Evolutionary conservation across 2,329 filamentous ascomycete genomes (phyloP).

Genomic region (Alternaria triticina): DNA sequence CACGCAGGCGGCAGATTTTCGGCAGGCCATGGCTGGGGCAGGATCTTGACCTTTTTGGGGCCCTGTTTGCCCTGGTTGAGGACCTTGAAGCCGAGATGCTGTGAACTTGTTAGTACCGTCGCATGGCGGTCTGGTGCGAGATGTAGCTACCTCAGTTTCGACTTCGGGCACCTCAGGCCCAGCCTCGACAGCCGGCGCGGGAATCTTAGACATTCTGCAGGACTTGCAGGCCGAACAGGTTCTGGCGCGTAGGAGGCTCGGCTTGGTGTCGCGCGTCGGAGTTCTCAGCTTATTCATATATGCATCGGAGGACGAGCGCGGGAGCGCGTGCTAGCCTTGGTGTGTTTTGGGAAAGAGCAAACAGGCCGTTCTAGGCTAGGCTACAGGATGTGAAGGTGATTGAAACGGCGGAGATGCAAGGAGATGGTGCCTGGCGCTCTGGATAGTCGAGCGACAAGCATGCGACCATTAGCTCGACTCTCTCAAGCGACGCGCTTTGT

Average conservation of each 20-base stretch:
- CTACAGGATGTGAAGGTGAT: slow-evolving; percentile 24
- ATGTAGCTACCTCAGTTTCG: slow-evolving; percentile 72
- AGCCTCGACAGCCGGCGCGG: slow-evolving; percentile 53
- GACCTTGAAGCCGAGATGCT: slow-evolving; percentile 80
- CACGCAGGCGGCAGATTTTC: slow-evolving; percentile 74
- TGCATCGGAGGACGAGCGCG: slow-evolving; percentile 36
- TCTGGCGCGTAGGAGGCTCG: slow-evolving; percentile 35
- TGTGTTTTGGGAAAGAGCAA: slow-evolving; percentile 10
- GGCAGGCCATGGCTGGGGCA: slow-evolving; percentile 78
- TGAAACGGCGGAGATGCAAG: slow-evolving; percentile 19
- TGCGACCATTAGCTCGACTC: slow-evolving; percentile 14
- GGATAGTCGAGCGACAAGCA: slow-evolving; percentile 27
- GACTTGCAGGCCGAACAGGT: slow-evolving; percentile 72
- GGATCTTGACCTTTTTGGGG: slow-evolving; percentile 79
- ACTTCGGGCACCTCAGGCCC: slow-evolving; percentile 78
- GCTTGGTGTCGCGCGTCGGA: slow-evolving; percentile 35
- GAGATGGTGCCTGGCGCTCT: slow-evolving; percentile 26
- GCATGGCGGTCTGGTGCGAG: not conserved
- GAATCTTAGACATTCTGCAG: slow-evolving; percentile 58
- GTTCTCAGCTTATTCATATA: slow-evolving; percentile 28
- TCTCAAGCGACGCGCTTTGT: slow-evolving; percentile 19
- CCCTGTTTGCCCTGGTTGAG: slow-evolving; percentile 63
- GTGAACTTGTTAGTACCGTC: slow-evolving; percentile 14
- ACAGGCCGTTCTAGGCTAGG: slow-evolving; percentile 11
- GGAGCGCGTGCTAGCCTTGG: slow-evolving; percentile 14